Conservation (phyloP, 1,284 basidiomycete genomes). For the Austroboletus olivaceoglutinosus region DNA sequence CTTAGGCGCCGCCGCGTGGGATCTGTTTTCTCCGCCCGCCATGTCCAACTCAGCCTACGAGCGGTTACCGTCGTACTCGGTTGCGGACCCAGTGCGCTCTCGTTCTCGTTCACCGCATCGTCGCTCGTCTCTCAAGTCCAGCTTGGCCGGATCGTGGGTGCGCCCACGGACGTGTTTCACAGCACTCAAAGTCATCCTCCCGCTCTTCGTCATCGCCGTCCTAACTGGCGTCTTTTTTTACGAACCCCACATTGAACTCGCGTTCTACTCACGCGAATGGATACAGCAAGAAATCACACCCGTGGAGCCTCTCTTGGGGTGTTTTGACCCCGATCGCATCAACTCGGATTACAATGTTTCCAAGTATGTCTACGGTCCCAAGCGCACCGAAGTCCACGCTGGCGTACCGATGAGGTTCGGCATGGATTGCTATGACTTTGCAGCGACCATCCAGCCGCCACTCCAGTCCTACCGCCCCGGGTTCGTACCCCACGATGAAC, state of each 20-base stretch:
- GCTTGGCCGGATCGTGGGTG: slow-evolving; percentile 6
- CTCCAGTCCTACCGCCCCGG: slow-evolving; percentile 1
- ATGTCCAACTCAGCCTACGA: slow-evolving; percentile 31
- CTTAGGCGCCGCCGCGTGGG: background rate
- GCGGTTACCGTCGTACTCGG: slow-evolving; percentile 29
- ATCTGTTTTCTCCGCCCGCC: slow-evolving; percentile 1
- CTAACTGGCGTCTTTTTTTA: slow-evolving; percentile 56
- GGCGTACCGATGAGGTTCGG: slow-evolving; percentile 75
- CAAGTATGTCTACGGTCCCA: slow-evolving; percentile 56
- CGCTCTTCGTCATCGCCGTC: slow-evolving; percentile 40
- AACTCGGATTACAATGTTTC: slow-evolving; percentile 71
- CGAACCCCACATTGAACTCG: slow-evolving; percentile 80
- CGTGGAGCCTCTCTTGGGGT: slow-evolving; percentile 62
- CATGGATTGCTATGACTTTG: slow-evolving; percentile 87
- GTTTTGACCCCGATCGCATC: slow-evolving; percentile 63
- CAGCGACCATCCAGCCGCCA: slow-evolving; percentile 63
- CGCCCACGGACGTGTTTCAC: slow-evolving; percentile 27
- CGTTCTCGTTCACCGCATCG: slow-evolving; percentile 21
- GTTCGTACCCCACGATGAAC: slow-evolving; percentile 38
- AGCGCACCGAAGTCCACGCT: slow-evolving; percentile 68
- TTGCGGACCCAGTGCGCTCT: slow-evolving; percentile 13
- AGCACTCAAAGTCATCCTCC: slow-evolving; percentile 32
- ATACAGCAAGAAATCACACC: slow-evolving; percentile 63
- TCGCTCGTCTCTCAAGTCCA: slow-evolving; percentile 12
- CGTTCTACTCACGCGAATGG: slow-evolving; percentile 76